Evolutionary conservation across 768 basidiomycete species (phyloP), one percentile per base, ranked within the genome.

Genomic region (Lentinula detonsa): DNA sequence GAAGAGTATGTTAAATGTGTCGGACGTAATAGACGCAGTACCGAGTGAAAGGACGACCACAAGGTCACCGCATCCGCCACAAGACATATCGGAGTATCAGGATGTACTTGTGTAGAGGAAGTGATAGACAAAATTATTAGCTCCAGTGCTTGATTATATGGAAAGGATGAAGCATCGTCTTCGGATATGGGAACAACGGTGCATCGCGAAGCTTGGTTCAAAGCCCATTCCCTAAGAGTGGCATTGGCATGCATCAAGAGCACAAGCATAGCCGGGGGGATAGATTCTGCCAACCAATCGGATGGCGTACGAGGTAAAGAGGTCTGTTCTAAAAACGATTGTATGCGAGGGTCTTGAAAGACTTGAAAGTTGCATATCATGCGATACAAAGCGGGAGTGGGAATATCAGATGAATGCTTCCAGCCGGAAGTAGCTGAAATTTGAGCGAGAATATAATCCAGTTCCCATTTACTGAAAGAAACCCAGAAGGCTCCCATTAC

Each of bases 381-480:
- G 61, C 86, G 86, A 67, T 87, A 88, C 5, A 84, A 64, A 21
- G 84, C 68, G 0, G 82, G 80, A n/a, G 82, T 71, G 3, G 83
- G 78, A 10, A 78, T 71, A 42, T 76, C 71, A 69, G n/a, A 85
- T 69, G 33, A 76, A 66, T 34, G 64, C 64, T 49, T 58, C 65
- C 39, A 56, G 51, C 57, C 50, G 18, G 48, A 59, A 45, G 58
- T 72, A 33, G 69, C 65, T 28, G 75, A 63, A 45, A 90, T 67
- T 45, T 79, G 76, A n/a, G 77, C 72, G 9, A 86, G 67, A 4
- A 89, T 79, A 28, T 80, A 68, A 9, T 71, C 63, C 3, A 83
- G 71, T 66, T 93, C 88, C 86, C 90, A 94, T 37, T 74, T 71
- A 59, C 88, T 84, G 50, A 93, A 85, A 23, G 71, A 80, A 16